Evolutionary conservation across 352 stramenopile genomes (phyloP), one percentile per base, ranked within the genome.

Genomic region (Phytopythium chamaehyphon): DNA sequence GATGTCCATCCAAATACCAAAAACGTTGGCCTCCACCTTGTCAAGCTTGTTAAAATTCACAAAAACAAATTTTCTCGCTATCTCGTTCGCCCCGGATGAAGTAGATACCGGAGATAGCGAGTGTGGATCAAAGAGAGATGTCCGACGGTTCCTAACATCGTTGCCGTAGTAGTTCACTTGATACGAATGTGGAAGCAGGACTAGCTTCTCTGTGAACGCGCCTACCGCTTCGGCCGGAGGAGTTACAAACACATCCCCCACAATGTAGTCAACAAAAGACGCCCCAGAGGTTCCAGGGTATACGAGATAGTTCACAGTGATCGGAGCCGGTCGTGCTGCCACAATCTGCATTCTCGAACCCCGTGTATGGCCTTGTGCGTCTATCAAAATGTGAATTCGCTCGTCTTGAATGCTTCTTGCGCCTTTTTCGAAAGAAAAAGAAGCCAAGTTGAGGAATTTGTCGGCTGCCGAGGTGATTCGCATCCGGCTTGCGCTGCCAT

Each of bases 21-120:
- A 94, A 40, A 76, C 70, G 0, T 51, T 38, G 26, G 71, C 64
- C 55, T 93, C 78, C 18, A 95, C 52, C 62, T 96, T 96, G 60
- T 94, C 83, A 42, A 93, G 77, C 51, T 83, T 94, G 73, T 96
- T 96, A 56, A 91, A 96, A 68, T 95, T 95, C 43, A 78, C 81
- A 72, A 80, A 92, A 22, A 72, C 55, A 40, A 87, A 84, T 19
- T n/a, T n/a, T n/a, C n/a, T n/a, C n/a, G n/a, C n/a, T n/a, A n/a
- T n/a, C n/a, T n/a, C n/a, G n/a, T n/a, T n/a, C n/a, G n/a, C n/a
- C n/a, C n/a, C n/a, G n/a, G n/a, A n/a, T n/a, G n/a, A n/a, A n/a
- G n/a, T n/a, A n/a, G n/a, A n/a, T n/a, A n/a, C n/a, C n/a, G n/a
- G n/a, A n/a, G n/a, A n/a, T n/a, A n/a, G n/a, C n/a, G n/a, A n/a